Evolutionary conservation across 495 filamentous ascomycete genomes (phyloP).

Genomic region (Neurospora discreta): DNA sequence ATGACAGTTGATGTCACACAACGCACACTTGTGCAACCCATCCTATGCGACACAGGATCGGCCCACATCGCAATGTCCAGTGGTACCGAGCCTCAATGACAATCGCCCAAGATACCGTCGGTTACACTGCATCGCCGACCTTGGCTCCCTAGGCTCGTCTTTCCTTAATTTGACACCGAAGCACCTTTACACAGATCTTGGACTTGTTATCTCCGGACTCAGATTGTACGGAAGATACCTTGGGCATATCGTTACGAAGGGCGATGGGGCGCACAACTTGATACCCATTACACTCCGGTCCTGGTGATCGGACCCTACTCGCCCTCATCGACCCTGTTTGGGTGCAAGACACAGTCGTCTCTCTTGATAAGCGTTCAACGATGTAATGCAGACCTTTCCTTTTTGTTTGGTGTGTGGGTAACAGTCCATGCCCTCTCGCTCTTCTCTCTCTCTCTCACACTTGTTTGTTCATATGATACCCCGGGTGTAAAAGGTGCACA

Average conservation of each 20-base stretch:
- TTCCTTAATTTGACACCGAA: background rate
- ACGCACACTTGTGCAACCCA: background rate
- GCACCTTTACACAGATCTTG: background rate
- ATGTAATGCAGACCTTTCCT: background rate
- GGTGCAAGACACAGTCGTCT: background rate
- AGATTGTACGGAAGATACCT: background rate
- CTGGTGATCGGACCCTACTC: background rate
- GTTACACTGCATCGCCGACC: background rate
- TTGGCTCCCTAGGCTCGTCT: background rate
- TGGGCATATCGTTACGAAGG: background rate
- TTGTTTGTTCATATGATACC: background rate
- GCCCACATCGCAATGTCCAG: background rate
- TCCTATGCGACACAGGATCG: background rate
- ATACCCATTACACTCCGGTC: background rate
- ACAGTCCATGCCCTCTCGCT: background rate
- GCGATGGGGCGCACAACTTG: background rate
- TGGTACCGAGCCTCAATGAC: background rate
- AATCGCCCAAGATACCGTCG: background rate
- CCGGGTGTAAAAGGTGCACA: background rate
- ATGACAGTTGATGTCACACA: background rate
- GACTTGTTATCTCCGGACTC: background rate
- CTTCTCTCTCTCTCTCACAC: background rate
- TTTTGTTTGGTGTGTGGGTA: background rate
- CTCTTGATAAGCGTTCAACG: background rate
- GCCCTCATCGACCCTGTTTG: background rate